Evolutionary conservation across 495 filamentous ascomycete genomes (phyloP).

Genomic region (Wilcoxina mikolae): DNA sequence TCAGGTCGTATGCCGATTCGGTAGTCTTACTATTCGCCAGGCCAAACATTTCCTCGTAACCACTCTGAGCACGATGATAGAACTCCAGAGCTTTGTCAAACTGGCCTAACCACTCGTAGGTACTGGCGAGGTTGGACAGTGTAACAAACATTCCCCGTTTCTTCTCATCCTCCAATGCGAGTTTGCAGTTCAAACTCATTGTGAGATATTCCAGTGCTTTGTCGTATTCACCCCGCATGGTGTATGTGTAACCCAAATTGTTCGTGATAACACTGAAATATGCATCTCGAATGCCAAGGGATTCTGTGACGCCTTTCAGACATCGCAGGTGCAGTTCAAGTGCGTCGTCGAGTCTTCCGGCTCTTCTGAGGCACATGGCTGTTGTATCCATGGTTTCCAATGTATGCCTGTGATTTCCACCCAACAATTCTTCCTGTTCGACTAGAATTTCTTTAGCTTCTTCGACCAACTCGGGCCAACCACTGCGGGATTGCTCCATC

Average conservation of each 20-base stretch:
- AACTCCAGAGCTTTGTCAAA: background rate
- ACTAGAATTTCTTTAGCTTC: background rate
- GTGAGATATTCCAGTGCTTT: background rate
- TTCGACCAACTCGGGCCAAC: background rate
- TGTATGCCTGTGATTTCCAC: background rate
- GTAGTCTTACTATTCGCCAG: background rate
- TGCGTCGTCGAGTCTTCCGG: background rate
- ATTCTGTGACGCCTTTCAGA: background rate
- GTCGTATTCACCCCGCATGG: background rate
- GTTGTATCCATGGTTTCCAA: background rate
- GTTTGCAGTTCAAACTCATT: background rate
- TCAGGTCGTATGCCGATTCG: no score
- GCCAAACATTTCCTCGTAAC: background rate
- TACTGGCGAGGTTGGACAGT: background rate
- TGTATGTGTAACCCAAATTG: background rate
- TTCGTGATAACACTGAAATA: background rate
- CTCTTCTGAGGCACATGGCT: background rate
- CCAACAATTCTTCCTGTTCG: background rate
- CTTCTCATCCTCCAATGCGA: background rate
- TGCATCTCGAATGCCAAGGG: background rate
- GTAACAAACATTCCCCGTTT: background rate
- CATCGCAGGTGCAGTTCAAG: background rate
- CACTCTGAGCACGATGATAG: background rate
- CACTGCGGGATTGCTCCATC: background rate
- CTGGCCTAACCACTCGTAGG: background rate